Evolutionary conservation across 257 asterid species (phyloP).

Genomic region (Fraxinus pennsylvanica): DNA sequence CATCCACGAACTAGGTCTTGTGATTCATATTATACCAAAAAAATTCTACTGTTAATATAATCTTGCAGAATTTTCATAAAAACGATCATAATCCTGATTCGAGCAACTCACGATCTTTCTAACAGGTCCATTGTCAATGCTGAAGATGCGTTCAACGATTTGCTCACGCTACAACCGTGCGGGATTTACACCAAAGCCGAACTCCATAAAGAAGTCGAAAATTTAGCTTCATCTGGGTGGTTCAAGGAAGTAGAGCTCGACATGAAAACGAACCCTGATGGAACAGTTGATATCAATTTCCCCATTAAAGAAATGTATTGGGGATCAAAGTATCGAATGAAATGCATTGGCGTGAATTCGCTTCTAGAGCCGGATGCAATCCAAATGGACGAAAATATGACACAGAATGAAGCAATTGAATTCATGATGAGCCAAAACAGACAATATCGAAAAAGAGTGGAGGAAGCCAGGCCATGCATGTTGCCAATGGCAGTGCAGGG

Average conservation of each 20-base stretch:
- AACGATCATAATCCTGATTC: neutral
- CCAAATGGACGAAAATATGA: conserved; percentile 92
- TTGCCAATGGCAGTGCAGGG: conserved; percentile 64
- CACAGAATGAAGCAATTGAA: conserved; percentile 84
- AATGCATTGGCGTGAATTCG: conserved; percentile 82
- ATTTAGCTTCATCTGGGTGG: conserved; percentile 85
- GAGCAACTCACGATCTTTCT: neutral
- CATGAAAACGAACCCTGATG: conserved; percentile 73
- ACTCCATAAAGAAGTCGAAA: conserved; percentile 81
- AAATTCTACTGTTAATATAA: too few species aligned
- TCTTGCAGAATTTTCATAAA: neutral
- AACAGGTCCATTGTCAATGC: conserved; percentile 41
- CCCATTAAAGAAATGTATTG: conserved; percentile 81
- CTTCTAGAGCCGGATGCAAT: conserved; percentile 76
- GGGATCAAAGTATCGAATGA: conserved; percentile 72
- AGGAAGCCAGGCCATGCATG: conserved; percentile 78
- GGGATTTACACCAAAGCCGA: conserved; percentile 81
- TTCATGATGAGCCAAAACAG: conserved; percentile 61
- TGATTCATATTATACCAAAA: neutral
- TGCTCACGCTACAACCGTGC: conserved; percentile 83
- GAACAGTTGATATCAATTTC: conserved; percentile 61
- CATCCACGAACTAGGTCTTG: neutral
- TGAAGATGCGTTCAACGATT: conserved; percentile 87
- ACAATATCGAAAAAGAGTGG: conserved; percentile 78
- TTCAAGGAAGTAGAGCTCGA: conserved; percentile 88